Conservation (phyloP, 257 asterid genomes). For the Echites panduratus region DNA sequence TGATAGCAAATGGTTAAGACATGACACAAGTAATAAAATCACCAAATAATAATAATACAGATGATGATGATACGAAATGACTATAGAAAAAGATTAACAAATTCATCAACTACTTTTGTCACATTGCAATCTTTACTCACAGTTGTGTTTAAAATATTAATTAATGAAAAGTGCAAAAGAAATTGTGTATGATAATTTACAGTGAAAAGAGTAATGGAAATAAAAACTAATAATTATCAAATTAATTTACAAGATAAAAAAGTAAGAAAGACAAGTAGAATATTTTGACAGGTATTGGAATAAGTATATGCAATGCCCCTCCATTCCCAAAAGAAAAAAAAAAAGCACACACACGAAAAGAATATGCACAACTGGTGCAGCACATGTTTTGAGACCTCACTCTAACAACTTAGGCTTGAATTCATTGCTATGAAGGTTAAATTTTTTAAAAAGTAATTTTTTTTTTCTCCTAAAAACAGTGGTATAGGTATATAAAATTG, state of each 20-base stretch:
- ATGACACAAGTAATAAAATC: neutral
- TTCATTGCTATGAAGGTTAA: neutral
- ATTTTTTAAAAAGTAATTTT: too few relatives aligned
- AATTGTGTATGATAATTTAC: too few relatives aligned
- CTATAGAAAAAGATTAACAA: neutral
- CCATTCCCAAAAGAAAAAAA: too few relatives aligned
- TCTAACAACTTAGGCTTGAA: neutral
- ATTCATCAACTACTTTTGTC: neutral
- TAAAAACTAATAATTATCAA: neutral
- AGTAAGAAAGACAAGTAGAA: neutral
- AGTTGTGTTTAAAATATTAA: too few relatives aligned
- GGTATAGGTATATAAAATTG: too few relatives aligned
- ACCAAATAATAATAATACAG: neutral
- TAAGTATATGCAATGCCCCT: too few relatives aligned
- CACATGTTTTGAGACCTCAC: neutral
- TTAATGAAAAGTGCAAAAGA: neutral
- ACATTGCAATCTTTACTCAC: neutral
- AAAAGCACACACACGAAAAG: too few relatives aligned
- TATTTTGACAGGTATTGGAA: neutral
- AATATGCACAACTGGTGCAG: neutral
- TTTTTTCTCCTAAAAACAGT: too few relatives aligned
- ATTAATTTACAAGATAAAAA: neutral
- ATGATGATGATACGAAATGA: too few relatives aligned
- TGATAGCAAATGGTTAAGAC: too few relatives aligned
- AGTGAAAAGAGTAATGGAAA: too few relatives aligned